Evolutionary conservation across 2,329 filamentous ascomycete species (phyloP), one percentile per base, ranked within the genome.

Genomic region (Ophiognomonia clavigignenti-juglandacearum): DNA sequence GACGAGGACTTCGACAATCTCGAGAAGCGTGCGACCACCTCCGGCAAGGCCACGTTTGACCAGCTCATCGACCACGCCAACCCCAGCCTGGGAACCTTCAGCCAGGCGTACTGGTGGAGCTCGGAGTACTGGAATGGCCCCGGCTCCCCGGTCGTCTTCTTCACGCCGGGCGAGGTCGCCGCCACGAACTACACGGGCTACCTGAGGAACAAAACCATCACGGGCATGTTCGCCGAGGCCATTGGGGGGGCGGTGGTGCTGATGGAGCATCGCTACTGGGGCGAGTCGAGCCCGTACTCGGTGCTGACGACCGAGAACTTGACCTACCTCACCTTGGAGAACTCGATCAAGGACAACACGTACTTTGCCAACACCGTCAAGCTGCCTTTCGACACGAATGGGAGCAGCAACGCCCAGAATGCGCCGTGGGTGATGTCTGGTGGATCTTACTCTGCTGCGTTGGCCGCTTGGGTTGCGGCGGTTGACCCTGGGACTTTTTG

Each of bases 361-460:
- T 63, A 70, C 54, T 68, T 71, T 52, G 68, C 68, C 41, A 63
- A 59, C 48, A 64, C 69, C 44, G 73, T 73, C 14, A 54, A 68
- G 10, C 64, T 78, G 24, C 73, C 75, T 0, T 81, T 80, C 47
- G 75, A 76, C 53, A 56, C 55, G 2, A 63, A 66, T 29, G 64
- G 65, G 14, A 62, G 59, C 51, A 78, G 70, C 54, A 66, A 69
- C 40, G 70, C 76, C 6, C 63, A 65, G 24, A 64, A 71, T 32
- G 73, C 73, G 4, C 76, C 78, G 0, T 82, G 78, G 78, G 63
- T 81, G 27, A 65, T 73, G 41, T 66, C 69, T 14, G 78, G 78
- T 16, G 77, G 75, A 13, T 78, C 74, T 3, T 81, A 81, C 58
- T 68, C 71, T 23, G 78, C 77, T 40, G 76, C 76, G 1, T 63